Conservation (phyloP, 768 basidiomycete species). For the Hericium erinaceus region DNA sequence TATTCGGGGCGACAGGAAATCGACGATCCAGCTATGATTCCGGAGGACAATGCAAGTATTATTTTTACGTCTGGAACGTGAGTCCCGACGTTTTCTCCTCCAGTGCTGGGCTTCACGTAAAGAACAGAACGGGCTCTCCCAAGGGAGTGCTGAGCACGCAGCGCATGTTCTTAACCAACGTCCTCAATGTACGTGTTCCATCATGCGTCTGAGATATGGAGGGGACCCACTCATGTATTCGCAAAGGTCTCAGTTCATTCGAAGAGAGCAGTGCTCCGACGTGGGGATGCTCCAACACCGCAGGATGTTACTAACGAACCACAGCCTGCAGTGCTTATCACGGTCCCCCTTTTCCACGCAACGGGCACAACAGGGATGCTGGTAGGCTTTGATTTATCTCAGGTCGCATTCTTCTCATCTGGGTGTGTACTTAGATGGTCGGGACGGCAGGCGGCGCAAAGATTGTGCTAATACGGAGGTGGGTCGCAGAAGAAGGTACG, state of each 20-base stretch:
- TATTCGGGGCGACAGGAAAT: constrained; percentile 21
- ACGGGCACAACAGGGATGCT: constrained; percentile 45
- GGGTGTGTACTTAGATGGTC: constrained; percentile 33
- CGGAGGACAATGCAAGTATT: constrained; percentile 53
- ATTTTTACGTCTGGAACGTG: background rate
- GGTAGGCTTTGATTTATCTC: constrained; percentile 13
- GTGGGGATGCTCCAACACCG: constrained; percentile 30
- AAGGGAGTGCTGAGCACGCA: constrained; percentile 69
- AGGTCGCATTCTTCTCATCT: background rate
- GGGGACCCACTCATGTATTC: too few relatives aligned
- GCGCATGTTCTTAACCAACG: constrained; percentile 51
- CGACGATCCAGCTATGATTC: constrained; percentile 27
- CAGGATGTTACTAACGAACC: constrained; percentile 11
- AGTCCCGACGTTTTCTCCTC: constrained; percentile 45
- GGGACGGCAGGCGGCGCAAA: constrained; percentile 49
- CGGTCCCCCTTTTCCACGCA: constrained; percentile 62
- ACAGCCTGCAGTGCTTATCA: constrained; percentile 36
- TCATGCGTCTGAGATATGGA: background rate
- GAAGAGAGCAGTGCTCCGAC: constrained; percentile 36
- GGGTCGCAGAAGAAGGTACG: constrained; percentile 46
- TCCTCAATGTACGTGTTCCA: constrained; percentile 34
- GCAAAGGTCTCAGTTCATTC: background rate
- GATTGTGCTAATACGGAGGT: constrained; percentile 46
- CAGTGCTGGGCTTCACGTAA: too few relatives aligned
- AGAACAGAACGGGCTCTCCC: constrained; percentile 37